Evolutionary conservation across 129 eudicot genomes (phyloP), one percentile per base, ranked within the genome.

Genomic region (sunflower (Helianthus annuus)): DNA sequence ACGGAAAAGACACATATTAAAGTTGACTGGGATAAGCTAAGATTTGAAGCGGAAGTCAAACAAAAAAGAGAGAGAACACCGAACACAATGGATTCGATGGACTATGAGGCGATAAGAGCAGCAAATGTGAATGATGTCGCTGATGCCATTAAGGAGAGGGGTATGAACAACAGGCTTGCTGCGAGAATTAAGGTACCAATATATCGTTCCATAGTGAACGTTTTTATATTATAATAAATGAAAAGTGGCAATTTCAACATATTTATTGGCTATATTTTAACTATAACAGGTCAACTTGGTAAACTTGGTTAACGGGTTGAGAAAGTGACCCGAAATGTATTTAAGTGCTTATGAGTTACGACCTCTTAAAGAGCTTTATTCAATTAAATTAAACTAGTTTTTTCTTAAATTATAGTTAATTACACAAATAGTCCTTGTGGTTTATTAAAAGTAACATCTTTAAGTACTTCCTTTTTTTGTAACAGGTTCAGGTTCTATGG

Each of bases 101-200:
- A 95, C 80, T 95, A 93, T 87, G 99, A 90, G 58, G 88, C 99
- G 51, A 82, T 95, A 19, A 77, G 89, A 65, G 69, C 67, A 54
- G 94, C 97, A 70, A 77, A 95, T 77, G 94, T 86, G 54, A 59
- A 75, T 55, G 96, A 88, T 34, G 81, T 95, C 70, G 97, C 99
- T 19, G 71, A 90, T 15, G 82, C 97, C 40, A 91, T 95, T 61
- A 95, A 85, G 71, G 96, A 81, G 70, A 84, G 99, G 85, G 99
- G 99, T 62, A 95, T 95, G 99, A 91, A 95, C 81, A 95, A 95
- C 77, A 81, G 80, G 85, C 93, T 95, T 34, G 97, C 97, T 17
- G 90, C 76, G 74, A 83, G 99, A 83, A 95, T 95, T 51, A 84
- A 88, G 91, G 99, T 94, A 73, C 55, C 42, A 1, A 49, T 54